Evolutionary conservation across 768 basidiomycete genomes (phyloP), one percentile per base, ranked within the genome.

Genomic region (Crassisporium funariophilum): DNA sequence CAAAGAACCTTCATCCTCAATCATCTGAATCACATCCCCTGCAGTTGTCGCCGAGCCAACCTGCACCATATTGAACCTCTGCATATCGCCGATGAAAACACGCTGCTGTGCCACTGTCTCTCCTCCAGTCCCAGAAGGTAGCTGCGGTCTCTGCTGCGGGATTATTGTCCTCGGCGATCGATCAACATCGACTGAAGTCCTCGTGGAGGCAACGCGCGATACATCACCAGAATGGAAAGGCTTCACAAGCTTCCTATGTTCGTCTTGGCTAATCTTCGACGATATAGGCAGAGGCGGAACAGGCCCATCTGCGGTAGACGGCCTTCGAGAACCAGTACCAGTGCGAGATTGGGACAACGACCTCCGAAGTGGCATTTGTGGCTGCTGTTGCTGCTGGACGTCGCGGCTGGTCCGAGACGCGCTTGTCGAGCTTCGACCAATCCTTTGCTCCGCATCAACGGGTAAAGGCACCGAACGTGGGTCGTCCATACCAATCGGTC

Each of bases 51-150:
- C 63, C 10, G 83, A 68, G 1, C 75, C 71, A 33, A 97, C 77
- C 55, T 88, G 86, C 9, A 95, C 79, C 59, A 79, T 81, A 52
- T 86, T 78, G 54, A 85, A 89, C 33, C 83, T 76, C 62, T 91
- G 87, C 73, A 83, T 75, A 57, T 85, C 84, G 4, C 82, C 83
- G 48, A 95, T 73, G 60, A 91, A 94, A 7, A 95, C 67, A 10
- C 88, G 77, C 59, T 87, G 87, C 55, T 87, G 86, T 15, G 70
- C 69, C 10, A 75, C 64, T 21, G 62, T 13, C 9, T 27, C 35
- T 4, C 44, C 11, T 20, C 44, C 38, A 22, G 21, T 49, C n/a
- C 38, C 40, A n/a, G 41, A 36, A 36, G 50, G 50, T 15, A 45
- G 15, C 3, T 42, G 41, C 31, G 47, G 37, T 12, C 31, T 29